phyloP scores from a whole-genome alignment of 495 filamentous ascomycete species.

The Penicillium manginii region DNA sequence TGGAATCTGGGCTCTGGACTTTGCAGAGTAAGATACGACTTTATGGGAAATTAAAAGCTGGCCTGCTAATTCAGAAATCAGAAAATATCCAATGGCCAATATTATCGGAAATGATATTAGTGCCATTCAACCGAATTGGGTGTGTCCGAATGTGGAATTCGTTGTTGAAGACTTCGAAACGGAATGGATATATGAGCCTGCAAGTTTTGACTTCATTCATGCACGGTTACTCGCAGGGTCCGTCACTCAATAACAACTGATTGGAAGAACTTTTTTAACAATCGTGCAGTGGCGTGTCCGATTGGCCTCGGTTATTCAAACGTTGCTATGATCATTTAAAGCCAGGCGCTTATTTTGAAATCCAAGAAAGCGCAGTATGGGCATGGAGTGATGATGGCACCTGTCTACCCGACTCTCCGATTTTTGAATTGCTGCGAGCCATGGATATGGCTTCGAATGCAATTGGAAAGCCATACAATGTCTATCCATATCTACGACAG shows the following conservation, averaged over 20 bases:
- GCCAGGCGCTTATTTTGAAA: constrained; percentile 69
- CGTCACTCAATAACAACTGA: no score
- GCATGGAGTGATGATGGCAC: constrained; percentile 54
- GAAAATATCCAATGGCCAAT: constrained; percentile 27
- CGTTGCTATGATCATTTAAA: constrained; percentile 46
- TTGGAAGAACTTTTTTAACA: constrained; percentile 7
- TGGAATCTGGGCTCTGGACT: constrained; percentile 67
- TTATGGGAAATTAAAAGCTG: not conserved
- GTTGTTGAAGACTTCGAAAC: constrained; percentile 38
- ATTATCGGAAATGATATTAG: constrained; percentile 52
- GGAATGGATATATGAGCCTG: constrained; percentile 27
- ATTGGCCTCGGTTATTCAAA: constrained; percentile 27
- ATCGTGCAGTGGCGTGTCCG: constrained; percentile 14
- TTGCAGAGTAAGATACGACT: constrained; percentile 41
- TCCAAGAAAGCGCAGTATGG: constrained; percentile 56
- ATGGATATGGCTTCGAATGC: constrained; percentile 14
- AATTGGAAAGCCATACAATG: constrained; percentile 49
- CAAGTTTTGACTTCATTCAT: constrained; percentile 35
- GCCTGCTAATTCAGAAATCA: not conserved
- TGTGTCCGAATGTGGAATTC: constrained; percentile 36
- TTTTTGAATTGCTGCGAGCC: constrained; percentile 53
- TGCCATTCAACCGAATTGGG: constrained; percentile 52
- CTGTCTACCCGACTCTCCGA: constrained; percentile 47
- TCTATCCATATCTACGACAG: constrained; percentile 35
- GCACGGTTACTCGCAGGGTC: constrained; percentile 21